phyloP scores from a whole-genome alignment of 768 basidiomycete genomes.

The Lactarius sp. region DNA sequence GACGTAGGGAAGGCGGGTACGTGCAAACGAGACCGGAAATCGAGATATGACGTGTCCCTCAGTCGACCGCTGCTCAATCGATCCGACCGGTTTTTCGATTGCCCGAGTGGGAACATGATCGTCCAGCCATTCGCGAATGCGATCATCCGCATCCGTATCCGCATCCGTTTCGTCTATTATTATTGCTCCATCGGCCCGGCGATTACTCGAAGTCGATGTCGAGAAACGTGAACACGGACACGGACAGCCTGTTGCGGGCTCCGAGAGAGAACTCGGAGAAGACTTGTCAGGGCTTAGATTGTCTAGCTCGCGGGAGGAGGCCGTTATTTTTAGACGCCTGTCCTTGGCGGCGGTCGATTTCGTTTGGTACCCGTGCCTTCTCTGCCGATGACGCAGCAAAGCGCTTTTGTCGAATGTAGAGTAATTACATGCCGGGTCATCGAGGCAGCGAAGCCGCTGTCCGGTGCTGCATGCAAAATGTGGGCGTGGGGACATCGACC shows the following conservation, averaged over 20 bases:
- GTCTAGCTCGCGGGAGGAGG: neutral
- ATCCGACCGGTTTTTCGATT: neutral
- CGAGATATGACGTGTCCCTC: constrained; percentile 13
- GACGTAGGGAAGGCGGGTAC: neutral
- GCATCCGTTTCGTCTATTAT: neutral
- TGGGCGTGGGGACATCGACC: neutral
- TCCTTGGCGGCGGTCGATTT: constrained; percentile 17
- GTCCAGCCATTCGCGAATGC: neutral
- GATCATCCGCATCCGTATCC: too few species aligned
- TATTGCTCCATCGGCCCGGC: neutral
- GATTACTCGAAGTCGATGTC: neutral
- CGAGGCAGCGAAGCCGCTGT: constrained; percentile 18
- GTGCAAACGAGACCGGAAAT: constrained; percentile 16
- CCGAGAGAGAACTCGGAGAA: neutral
- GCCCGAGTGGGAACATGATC: neutral
- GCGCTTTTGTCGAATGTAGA: constrained; percentile 19
- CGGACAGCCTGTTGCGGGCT: neutral
- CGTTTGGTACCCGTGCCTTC: constrained; percentile 19
- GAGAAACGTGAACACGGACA: neutral
- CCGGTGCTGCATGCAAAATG: constrained; percentile 15
- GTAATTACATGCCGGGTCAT: constrained; percentile 16
- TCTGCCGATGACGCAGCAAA: constrained; percentile 23
- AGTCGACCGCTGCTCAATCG: constrained; percentile 2
- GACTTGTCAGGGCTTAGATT: neutral
- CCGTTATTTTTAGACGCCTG: neutral